Base-by-base conservation (phyloP, 306 rosid species). In the Pueraria montana region DNA sequence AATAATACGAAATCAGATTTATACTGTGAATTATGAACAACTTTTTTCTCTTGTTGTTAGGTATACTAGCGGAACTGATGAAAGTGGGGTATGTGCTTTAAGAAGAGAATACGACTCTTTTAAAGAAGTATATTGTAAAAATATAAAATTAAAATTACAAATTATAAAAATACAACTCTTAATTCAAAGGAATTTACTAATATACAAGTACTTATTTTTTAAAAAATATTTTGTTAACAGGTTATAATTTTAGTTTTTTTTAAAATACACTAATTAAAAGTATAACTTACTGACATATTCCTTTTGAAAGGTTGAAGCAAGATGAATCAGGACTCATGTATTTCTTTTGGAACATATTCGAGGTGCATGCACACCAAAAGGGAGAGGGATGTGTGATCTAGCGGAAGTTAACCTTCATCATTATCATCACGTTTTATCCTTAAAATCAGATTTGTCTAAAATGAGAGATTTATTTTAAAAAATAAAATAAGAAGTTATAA, bases 41-140 rank as follows among this genome's bases (percentile, higher is more conserved):
- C 74, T 81, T 71, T 63, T 45, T 38, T 49, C 9, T 3, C 20
- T 59, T 2, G 5, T 6, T 45, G 70, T 58, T 55, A 45, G 74
- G 74, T 65, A 56, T 48, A 38, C 62, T 45, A 56, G 36, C 63
- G 48, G 40, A 71, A 80, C 71, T 30, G 40, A 58, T 71, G 17
- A 71, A 59, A 69, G 73, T 59, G 66, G 36, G 66, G 73, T 50
- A 27, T 18, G 40, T 34, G 34, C 34, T 30, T 34, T 5, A 36
- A 12, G 78, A 50, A 13, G 14, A 2, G 32, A 78, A 66, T 55
- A 18, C 26, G 13, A 24, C 1, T 58, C 8, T 26, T 11, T 24
- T 61, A 61, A 24, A 26, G 10, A 24, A 26, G 4, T 63, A 21
- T 23, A 58, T 8, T 58, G 13, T 58, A 0, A 58, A 11, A 58